Evolutionary conservation across 805 yeast genomes (phyloP).

Genomic region (Lipomyces yamanashiensis): DNA sequence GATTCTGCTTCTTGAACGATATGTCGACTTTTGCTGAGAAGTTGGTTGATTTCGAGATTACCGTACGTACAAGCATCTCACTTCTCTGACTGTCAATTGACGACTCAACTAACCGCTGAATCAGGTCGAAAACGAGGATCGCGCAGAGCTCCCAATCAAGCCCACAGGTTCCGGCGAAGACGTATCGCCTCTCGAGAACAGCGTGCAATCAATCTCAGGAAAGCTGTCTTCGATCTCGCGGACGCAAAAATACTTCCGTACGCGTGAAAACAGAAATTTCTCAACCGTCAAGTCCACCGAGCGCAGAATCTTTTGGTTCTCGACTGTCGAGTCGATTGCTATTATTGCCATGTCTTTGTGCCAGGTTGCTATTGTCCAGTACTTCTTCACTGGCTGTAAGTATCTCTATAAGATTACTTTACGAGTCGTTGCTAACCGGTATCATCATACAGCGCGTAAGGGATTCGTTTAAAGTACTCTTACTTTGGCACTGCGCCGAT

Average conservation of each 20-base stretch:
- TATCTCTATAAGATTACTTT: not conserved
- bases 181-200: conserved; percentile 32
- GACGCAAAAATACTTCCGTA: conserved; percentile 74
- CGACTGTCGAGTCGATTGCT: conserved; percentile 68
- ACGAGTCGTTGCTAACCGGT: not conserved
- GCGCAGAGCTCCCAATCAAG: conserved; percentile 62
- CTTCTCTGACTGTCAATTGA: not conserved
- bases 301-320: conserved; percentile 75
- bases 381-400: conserved; percentile 62
- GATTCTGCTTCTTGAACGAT: conserved; percentile 81
- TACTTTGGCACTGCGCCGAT: not conserved
- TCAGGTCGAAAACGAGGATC: conserved; percentile 50
- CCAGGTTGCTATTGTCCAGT: conserved; percentile 81
- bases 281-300: conserved; percentile 82
- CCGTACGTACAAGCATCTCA: conserved; percentile 44
- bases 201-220: conserved; percentile 46
- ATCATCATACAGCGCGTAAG: conserved; percentile 32
- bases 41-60: conserved; percentile 81
- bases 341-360: conserved; percentile 77
- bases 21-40: conserved; percentile 83
- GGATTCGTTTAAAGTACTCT: conserved; percentile 32
- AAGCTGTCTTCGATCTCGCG: conserved; percentile 43
- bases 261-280: conserved; percentile 91
- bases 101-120: not conserved
- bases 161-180: conserved; percentile 28